Evolutionary conservation across 257 asterid genomes (phyloP), one percentile per base, ranked within the genome.

Genomic region (Solanum dulcamara): DNA sequence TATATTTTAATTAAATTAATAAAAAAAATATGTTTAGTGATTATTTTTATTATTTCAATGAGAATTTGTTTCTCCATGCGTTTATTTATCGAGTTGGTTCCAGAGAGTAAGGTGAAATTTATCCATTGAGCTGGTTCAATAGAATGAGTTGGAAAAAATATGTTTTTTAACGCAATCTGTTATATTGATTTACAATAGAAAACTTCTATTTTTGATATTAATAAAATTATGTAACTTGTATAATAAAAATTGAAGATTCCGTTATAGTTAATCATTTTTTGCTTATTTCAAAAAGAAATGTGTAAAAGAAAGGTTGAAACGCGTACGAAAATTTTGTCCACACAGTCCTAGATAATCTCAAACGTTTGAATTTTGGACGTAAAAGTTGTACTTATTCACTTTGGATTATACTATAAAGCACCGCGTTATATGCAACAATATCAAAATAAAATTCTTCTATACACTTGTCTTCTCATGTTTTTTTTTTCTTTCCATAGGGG

Each of bases 261-360:
- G 42, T 53, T 37, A 81, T 7, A 5, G 24, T 57, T 81, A 40
- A 57, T 53, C 67, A 81, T 62, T 57, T 37, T 32, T 24, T 10
- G 53, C 15, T 13, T 59, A n/a, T 17, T 80, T 32, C 51, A 59
- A 81, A 40, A 13, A 10, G 11, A 53, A 53, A 53, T 18, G 60
- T 33, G 3, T 33, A 33, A 33, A 33, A 33, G n/a, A 53, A 53
- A 10, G 22, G 4, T 11, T 50, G 4, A 48, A 75, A 60, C n/a
- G n/a, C 81, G 84, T 53, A 70, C 30, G 8, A 68, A 90, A 88
- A 37, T 60, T 93, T 91, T 91, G 93, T 90, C 93, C 75, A 86
- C 84, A 90, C 87, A 90, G 86, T 89, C 90, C 96, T 94, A 85
- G 98, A 93, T 89, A 93, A 85, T 81, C 93, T 86, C 96, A 86